A percentile compares a stretch with the other conserved stretches of the same genome.
Evolutionary conservation across 129 eudicot species (phyloP).

Genomic region (Calendula officinalis): DNA sequence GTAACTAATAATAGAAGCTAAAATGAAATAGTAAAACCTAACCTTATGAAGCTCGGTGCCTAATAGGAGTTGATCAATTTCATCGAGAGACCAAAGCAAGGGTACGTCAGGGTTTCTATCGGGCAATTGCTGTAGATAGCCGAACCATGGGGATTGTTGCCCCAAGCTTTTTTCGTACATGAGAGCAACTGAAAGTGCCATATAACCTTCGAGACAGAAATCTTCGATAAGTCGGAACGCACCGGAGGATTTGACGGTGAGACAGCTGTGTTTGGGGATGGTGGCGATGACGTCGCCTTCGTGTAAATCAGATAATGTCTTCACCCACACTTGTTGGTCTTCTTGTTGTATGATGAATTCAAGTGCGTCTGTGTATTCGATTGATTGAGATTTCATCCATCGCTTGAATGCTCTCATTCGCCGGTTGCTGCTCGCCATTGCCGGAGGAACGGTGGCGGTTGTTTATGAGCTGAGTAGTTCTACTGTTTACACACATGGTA

Average conservation of each 20-base stretch:
- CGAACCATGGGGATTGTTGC: conserved; percentile 61
- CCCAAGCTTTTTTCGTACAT: conserved; percentile 83
- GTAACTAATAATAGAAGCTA: no score
- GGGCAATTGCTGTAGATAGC: conserved; percentile 63
- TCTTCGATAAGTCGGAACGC: conserved; percentile 51
- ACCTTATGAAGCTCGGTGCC: conserved; percentile 93
- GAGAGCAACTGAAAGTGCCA: conserved; percentile 71
- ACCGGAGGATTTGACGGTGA: conserved; percentile 65
- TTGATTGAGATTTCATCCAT: conserved; percentile 65
- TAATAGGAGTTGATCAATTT: conserved; percentile 50
- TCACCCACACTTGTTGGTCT: conserved; percentile 41
- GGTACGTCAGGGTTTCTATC: conserved; percentile 52
- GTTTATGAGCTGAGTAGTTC: no score
- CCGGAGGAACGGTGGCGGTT: no score
- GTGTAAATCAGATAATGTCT: conserved; percentile 51
- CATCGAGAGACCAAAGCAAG: conserved; percentile 62
- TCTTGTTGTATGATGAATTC: conserved; percentile 30
- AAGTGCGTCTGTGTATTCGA: conserved; percentile 68
- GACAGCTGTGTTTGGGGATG: conserved; percentile 79
- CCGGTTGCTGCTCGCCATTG: conserved; percentile 27
- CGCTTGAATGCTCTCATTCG: conserved; percentile 77
- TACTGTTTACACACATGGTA: no score
- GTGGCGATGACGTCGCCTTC: conserved; percentile 80
- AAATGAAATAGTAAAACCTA: conserved; percentile 9
- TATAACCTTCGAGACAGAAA: conserved; percentile 59